Evolutionary conservation across 345 rosid genomes (phyloP), one percentile per base, ranked within the genome.

Genomic region (Citropsis articulata): DNA sequence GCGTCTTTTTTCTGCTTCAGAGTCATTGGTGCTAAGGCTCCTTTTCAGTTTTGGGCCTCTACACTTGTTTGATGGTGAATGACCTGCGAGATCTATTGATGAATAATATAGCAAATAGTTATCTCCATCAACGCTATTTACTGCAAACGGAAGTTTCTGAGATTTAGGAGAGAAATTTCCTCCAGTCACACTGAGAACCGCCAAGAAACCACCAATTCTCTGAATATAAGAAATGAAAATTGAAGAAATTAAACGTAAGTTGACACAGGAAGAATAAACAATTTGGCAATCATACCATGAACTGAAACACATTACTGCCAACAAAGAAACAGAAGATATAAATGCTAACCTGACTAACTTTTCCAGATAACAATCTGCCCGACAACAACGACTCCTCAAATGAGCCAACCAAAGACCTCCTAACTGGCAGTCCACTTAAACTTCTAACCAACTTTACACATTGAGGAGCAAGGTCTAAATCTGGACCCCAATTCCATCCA

Each of bases 361-460:
- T 89, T 83, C 89, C 87, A 38, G 88, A 88, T 68, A 86, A 82
- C 72, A 88, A 80, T 71, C 89, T 82, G 33, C 95, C 95, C 62
- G 95, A 89, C 63, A 91, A 75, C 35, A 91, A 69, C 30, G 95
- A 91, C 81, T 91, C 92, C 91, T 91, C 95, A 81, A 91, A 91
- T 62, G 95, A 91, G 81, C 95, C 95, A 77, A 91, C 86, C 88
- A 91, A 83, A 56, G 90, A 88, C 84, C 95, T 87, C 78, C 85
- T 83, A 50, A 85, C 89, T 25, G 88, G 71, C 57, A 78, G 78
- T 71, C 90, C 87, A 75, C 90, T 83, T 81, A 84, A 81, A 79
- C 88, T 85, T 75, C 90, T 84, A 21, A 71, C 21, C 50, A 85
- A 75, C 69, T 79, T 85, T 36, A 65, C 74, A 28, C 82, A 71